These are phyloP conservation scores for Ampelomyces quisqualis DNA, from an alignment of 2,329 filamentous ascomycete genomes.

Conservation along the genomic window DNA sequence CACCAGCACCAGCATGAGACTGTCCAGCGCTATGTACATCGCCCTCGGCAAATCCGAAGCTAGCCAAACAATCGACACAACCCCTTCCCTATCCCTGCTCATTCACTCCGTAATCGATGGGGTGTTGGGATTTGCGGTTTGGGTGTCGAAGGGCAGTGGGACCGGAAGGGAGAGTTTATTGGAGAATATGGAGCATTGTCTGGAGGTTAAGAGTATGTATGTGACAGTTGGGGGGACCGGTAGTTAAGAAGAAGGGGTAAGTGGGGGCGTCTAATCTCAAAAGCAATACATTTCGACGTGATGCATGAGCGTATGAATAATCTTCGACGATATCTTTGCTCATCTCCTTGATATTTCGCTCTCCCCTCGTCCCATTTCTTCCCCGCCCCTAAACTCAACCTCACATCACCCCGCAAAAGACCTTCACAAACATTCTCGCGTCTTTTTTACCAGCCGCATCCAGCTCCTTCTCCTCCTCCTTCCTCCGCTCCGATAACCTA, in stretches of 20 bases:
- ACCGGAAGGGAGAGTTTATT: conserved; percentile 29
- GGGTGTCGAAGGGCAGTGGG: conserved; percentile 33
- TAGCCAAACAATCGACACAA: conserved; percentile 38
- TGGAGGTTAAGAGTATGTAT: conserved; percentile 30
- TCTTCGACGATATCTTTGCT: no score
- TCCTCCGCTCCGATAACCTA: no score
- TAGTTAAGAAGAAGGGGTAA: neutral
- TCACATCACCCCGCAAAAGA: no score
- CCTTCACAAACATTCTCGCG: no score
- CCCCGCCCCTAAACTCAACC: no score
- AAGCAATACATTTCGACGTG: no score
- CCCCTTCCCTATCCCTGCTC: conserved; percentile 43
- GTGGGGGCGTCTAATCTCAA: no score
- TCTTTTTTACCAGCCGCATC: no score
- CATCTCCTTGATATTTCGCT: no score
- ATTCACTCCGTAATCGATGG: conserved; percentile 48
- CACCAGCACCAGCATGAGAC: conserved; percentile 24
- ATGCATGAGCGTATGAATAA: no score
- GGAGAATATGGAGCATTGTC: conserved; percentile 31
- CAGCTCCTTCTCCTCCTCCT: no score
- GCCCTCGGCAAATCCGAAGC: conserved; percentile 47
- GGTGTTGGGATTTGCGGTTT: conserved; percentile 28
- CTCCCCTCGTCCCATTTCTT: no score
- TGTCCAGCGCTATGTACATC: conserved; percentile 29
- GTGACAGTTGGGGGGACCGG: conserved; percentile 16